Evolutionary conservation across 805 yeast genomes (phyloP).

Genomic region (Lachancea waltii): DNA sequence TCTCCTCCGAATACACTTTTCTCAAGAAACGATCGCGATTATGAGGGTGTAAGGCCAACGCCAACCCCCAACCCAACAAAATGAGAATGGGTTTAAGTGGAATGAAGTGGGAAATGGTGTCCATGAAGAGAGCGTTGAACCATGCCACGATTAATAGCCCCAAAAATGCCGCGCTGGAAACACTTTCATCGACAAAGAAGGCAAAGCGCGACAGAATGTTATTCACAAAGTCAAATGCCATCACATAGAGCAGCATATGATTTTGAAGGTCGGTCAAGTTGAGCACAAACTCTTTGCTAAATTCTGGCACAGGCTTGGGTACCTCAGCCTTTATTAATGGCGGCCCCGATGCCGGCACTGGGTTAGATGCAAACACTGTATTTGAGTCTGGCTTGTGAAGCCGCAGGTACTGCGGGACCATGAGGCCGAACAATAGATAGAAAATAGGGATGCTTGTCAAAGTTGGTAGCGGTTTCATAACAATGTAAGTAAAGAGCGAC

Average conservation of each 20-base stretch:
- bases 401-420: conserved; percentile 60
- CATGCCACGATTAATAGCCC: conserved; percentile 30
- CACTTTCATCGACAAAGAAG: conserved; percentile 55
- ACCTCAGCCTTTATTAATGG: conserved; percentile 41
- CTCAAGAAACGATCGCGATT: conserved; percentile 43
- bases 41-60: conserved; percentile 46
- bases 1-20: conserved; percentile 54
- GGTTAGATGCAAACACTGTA: conserved; percentile 33
- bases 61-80: conserved; percentile 43
- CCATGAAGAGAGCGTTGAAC: conserved; percentile 28
- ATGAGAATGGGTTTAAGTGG: conserved; percentile 38
- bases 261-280: conserved; percentile 83
- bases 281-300: conserved; percentile 68
- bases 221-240: conserved; percentile 51
- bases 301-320: conserved; percentile 71
- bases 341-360: conserved; percentile 46
- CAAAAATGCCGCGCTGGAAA: conserved; percentile 49
- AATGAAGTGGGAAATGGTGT: conserved; percentile 23
- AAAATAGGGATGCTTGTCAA: conserved; percentile 49
- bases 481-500: conserved; percentile 42
- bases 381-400: conserved; percentile 56
- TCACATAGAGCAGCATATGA: conserved; percentile 61
- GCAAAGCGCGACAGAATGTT: conserved; percentile 49
- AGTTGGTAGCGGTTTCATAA: conserved; percentile 54
- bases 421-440: conserved; percentile 44